Base-by-base conservation (phyloP, 208 protist species). In the Crithidia mellificae region DNA sequence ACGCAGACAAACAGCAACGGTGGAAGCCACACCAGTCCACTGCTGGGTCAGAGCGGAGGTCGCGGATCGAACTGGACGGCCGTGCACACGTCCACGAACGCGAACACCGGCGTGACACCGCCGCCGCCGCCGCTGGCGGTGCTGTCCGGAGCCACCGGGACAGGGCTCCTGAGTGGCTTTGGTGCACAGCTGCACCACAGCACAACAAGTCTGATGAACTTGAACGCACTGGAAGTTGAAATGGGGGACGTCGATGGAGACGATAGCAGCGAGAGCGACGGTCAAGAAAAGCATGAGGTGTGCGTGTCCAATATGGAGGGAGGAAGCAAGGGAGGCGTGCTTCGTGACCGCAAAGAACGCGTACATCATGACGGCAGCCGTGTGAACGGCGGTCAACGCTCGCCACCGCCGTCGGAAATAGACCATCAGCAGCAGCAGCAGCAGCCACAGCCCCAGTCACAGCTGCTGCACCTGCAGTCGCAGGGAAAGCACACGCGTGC, bases 61-160 rank as follows among this genome's bases (percentile, higher is more conserved):
- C 57, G 70, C 20, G 25, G 20, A 20, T 46, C 70, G 17, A 39
- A 66, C 36, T 76, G 70, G 70, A 76, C 70, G 12, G 63, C 70
- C 1, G 70, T 76, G 63, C 70, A 76, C 70, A 70, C 70, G 3
- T 41, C 70, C 2, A 76, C 70, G 17, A 76, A 76, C 22, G 62
- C 56, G 41, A 76, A 76, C 70, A 61, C 63, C 0, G 47, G 39
- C 41, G 63, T 65, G 8, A 69, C 63, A 9, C 55, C 55, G 19
- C 70, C 62, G 44, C 55, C 50, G 2, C 55, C 50, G 8, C 20
- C 59, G 51, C 30, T 51, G 68, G 12, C 12, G 59, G n/a, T 6
- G 29, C 36, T 15, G 14, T 17, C 34, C 6, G 53, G 30, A 0
- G 30, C 30, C 14, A 14, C 15, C 3, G 27, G 19, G 14, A 22